A percentile compares a stretch with the other conserved stretches of the same genome.
phyloP scores from a whole-genome alignment of 2,329 filamentous ascomycete species.

The Immersiporthe knoxdaviesiana region DNA sequence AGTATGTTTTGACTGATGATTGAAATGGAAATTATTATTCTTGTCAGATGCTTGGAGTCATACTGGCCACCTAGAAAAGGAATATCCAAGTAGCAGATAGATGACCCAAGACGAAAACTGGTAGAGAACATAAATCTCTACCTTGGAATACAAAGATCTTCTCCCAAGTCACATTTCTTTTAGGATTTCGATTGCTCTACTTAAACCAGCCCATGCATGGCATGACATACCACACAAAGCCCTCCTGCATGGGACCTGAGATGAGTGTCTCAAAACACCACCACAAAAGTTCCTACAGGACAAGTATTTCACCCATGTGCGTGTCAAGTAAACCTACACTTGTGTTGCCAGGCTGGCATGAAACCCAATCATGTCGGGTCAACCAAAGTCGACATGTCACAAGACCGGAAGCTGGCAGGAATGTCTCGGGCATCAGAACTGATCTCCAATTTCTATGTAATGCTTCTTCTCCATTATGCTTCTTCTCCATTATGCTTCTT shows the following conservation, averaged over 20 bases:
- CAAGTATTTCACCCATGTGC: not conserved
- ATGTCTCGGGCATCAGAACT: not conserved
- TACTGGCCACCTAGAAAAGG: not conserved
- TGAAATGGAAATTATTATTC: no score
- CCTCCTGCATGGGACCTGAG: not conserved
- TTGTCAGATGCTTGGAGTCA: not conserved
- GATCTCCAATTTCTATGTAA: no score
- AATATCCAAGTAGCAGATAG: not conserved
- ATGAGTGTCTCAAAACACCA: not conserved
- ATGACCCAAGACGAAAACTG: not conserved
- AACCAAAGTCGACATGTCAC: not conserved
- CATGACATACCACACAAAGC: not conserved
- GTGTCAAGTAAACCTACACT: not conserved
- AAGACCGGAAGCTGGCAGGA: not conserved
- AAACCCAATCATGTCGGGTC: not conserved
- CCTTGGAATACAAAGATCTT: no score
- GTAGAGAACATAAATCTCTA: no score
- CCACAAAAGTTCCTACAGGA: not conserved
- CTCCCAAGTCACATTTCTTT: not conserved
- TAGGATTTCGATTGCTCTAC: not conserved
- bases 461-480: no score
- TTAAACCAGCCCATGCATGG: not conserved
- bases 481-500: no score
- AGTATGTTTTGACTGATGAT: not conserved
- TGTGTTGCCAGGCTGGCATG: not conserved